phyloP scores from a whole-genome alignment of 257 asterid species.

The Nemophila menziesii region DNA sequence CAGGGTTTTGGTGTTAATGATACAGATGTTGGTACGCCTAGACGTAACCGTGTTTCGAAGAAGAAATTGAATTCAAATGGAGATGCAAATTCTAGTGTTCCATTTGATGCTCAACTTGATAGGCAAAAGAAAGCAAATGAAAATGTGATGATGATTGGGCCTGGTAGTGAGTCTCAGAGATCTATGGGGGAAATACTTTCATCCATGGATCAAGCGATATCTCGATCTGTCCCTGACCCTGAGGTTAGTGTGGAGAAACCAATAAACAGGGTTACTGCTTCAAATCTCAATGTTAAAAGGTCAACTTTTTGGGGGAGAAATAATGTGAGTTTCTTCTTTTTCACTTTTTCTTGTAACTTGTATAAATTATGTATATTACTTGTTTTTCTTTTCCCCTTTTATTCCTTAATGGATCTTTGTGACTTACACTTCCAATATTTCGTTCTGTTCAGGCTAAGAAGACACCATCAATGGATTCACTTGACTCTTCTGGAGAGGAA shows the following conservation, averaged over 20 bases:
- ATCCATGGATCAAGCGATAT: conserved; percentile 60
- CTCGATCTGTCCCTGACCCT: conserved; percentile 42
- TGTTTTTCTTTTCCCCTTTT: background rate
- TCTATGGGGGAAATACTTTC: conserved; percentile 70
- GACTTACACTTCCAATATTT: conserved; percentile 7
- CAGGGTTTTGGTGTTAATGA: conserved; percentile 69
- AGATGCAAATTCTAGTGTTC: conserved; percentile 34
- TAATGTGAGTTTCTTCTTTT: conserved; percentile 38
- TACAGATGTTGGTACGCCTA: conserved; percentile 50
- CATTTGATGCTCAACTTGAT: conserved; percentile 47
- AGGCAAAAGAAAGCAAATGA: conserved; percentile 30
- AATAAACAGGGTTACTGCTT: conserved; percentile 28
- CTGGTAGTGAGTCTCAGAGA: conserved; percentile 48
- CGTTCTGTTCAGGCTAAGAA: conserved; percentile 42
- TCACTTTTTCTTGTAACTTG: too few species aligned
- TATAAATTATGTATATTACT: too few species aligned
- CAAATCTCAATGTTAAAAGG: conserved; percentile 47
- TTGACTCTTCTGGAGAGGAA: conserved; percentile 93
- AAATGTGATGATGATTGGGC: conserved; percentile 33
- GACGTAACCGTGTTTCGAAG: conserved; percentile 22
- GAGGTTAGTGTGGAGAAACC: conserved; percentile 45
- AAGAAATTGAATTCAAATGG: conserved; percentile 26
- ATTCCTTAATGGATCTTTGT: background rate
- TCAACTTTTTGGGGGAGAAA: conserved; percentile 80
- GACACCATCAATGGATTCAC: conserved; percentile 60